These are phyloP conservation scores for Tilletia indica DNA, from an alignment of 1,284 basidiomycete species.

Conservation along the genomic window DNA sequence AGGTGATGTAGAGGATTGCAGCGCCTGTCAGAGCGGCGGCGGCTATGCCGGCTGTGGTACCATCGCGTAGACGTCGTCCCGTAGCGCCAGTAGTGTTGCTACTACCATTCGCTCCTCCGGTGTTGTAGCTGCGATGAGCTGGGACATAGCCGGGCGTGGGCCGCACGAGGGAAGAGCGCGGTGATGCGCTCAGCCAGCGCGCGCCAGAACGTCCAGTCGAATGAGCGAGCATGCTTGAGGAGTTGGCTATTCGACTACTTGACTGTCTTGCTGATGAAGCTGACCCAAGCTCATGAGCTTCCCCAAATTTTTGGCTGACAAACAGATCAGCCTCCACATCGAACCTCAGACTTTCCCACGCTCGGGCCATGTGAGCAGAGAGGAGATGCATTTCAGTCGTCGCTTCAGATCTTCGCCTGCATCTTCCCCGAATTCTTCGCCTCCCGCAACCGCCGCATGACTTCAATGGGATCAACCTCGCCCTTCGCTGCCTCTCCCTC, in stretches of 20 bases:
- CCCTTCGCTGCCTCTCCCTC: conserved; percentile 28
- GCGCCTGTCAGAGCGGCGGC: neutral
- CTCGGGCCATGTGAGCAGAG: neutral
- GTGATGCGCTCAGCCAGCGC: neutral
- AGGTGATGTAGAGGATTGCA: neutral
- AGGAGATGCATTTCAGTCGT: neutral
- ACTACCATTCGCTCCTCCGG: neutral
- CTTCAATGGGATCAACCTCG: conserved; percentile 60
- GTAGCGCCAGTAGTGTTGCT: too few species aligned
- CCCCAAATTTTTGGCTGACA: neutral
- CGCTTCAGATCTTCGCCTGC: conserved; percentile 35
- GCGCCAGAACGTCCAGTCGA: neutral
- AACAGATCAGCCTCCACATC: neutral
- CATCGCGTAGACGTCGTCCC: neutral
- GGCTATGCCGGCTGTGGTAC: neutral
- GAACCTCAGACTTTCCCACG: neutral
- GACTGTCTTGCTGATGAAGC: neutral
- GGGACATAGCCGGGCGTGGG: neutral
- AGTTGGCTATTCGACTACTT: neutral
- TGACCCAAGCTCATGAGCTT: conserved; percentile 1
- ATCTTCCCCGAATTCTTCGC: conserved; percentile 68
- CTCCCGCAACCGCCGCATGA: conserved; percentile 74
- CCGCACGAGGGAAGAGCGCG: neutral
- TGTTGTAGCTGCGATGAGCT: neutral
- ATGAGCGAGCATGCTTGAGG: too few species aligned